Percentiles rank a stretch among this genome's conserved stretches.
Conservation (phyloP, 2,329 filamentous ascomycete genomes). For the Exophiala spinifera region DNA sequence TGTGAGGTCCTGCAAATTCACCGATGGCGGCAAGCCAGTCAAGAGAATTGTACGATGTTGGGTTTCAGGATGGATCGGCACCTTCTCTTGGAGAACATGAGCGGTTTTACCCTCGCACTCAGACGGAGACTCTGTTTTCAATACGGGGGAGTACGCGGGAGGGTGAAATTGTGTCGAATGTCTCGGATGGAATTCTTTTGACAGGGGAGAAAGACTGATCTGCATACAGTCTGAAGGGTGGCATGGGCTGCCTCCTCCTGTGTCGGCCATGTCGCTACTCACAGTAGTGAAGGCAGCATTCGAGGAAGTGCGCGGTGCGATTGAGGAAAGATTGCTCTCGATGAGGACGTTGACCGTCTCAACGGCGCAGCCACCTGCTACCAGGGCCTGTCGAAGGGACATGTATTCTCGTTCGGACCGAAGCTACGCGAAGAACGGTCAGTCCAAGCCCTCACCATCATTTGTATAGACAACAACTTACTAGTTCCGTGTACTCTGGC, state of each 20-base stretch:
- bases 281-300: neutral
- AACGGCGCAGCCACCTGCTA: slow-evolving; percentile 10
- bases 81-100: neutral
- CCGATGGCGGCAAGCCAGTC: slow-evolving; percentile 58
- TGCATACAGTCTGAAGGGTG: too few relatives aligned
- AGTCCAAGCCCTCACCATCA: neutral
- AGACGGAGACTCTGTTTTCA: neutral
- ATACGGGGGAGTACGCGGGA: neutral
- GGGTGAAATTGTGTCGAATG: too few relatives aligned
- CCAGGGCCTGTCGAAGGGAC: slow-evolving; percentile 17
- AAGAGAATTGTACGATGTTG: slow-evolving; percentile 59
- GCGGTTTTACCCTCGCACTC: neutral
- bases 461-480: slow-evolving; percentile 1
- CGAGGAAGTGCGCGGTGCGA: neutral
- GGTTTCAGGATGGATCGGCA: neutral
- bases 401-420: slow-evolving; percentile 8
- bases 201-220: too few relatives aligned
- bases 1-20: slow-evolving; percentile 64
- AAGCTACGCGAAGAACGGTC: neutral
- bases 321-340: slow-evolving; percentile 4
- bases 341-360: slow-evolving; percentile 18
- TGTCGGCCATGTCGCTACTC: neutral
- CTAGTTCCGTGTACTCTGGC: slow-evolving; percentile 11
- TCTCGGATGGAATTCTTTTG: too few relatives aligned
- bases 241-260: neutral